Evolutionary conservation across 2,329 filamentous ascomycete species (phyloP).

Genomic region (Colletotrichum australisinense): DNA sequence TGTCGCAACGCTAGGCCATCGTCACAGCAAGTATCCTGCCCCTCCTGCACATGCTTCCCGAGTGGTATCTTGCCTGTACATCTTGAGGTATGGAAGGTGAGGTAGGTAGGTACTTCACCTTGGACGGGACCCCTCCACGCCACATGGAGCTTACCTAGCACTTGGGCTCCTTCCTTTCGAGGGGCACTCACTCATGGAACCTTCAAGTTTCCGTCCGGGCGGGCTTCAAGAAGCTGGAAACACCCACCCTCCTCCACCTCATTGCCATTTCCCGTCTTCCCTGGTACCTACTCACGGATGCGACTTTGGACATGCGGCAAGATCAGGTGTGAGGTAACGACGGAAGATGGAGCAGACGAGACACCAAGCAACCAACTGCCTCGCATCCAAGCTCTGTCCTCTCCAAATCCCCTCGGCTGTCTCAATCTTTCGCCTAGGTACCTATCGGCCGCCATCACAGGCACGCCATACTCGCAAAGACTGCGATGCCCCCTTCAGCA

Average conservation of each 20-base stretch:
- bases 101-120: conserved; percentile 2
- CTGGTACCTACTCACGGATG: not conserved
- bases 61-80: conserved; percentile 19
- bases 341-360: not conserved
- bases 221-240: not conserved
- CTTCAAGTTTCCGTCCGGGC: not conserved
- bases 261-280: not conserved
- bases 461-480: not conserved
- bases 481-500: not conserved
- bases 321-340: not conserved
- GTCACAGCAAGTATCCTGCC: conserved; percentile 20
- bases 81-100: not conserved
- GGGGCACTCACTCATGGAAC: not conserved
- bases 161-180: not conserved
- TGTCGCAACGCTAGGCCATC: conserved; percentile 7
- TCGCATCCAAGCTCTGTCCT: conserved; percentile 1
- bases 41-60: conserved; percentile 34
- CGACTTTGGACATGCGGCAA: not conserved
- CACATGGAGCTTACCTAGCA: conserved; percentile 23
- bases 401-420: conserved; percentile 1
- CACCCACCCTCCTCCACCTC: not conserved
- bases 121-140: conserved; percentile 17
- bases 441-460: not conserved
- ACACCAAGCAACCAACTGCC: not conserved
- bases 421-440: not conserved